These are phyloP conservation scores for Kluyveromyces nonfermentans DNA, from an alignment of 805 yeast species.

Conservation along the genomic window DNA sequence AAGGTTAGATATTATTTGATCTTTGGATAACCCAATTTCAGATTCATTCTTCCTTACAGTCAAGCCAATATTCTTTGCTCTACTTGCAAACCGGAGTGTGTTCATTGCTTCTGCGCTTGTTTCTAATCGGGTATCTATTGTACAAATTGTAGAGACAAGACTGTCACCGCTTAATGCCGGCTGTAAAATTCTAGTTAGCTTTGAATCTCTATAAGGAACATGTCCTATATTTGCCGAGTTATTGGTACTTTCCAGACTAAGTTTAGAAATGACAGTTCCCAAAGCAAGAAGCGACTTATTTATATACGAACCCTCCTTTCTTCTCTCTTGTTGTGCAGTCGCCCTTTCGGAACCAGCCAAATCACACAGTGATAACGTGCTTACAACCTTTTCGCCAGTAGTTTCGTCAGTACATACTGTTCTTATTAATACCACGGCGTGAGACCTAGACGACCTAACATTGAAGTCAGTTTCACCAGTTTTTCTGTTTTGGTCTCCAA, in stretches of 20 bases:
- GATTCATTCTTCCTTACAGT: constrained; percentile 47
- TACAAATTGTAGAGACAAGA: constrained; percentile 76
- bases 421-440: constrained; percentile 72
- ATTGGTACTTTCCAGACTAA: constrained; percentile 36
- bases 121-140: constrained; percentile 58
- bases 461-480: constrained; percentile 89
- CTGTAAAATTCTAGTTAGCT: constrained; percentile 79
- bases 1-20: constrained; percentile 46
- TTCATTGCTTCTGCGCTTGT: constrained; percentile 72
- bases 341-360: constrained; percentile 96
- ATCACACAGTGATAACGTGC: constrained; percentile 81
- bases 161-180: constrained; percentile 88
- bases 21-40: constrained; percentile 29
- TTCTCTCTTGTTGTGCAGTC: constrained; percentile 51
- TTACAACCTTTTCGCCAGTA: constrained; percentile 32
- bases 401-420: constrained; percentile 37
- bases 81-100: constrained; percentile 83
- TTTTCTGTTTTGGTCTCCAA: constrained; percentile 66
- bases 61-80: constrained; percentile 80
- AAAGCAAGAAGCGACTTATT: constrained; percentile 85
- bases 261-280: constrained; percentile 83
- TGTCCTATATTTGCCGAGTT: constrained; percentile 35
- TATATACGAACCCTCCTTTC: constrained; percentile 90
- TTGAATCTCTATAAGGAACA: constrained; percentile 89
- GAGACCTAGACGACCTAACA: constrained; percentile 80